A percentile compares a stretch with the other conserved stretches of the same genome.
Evolutionary conservation across 2,329 filamentous ascomycete species (phyloP).

Genomic region (Cytospora schulzeri): DNA sequence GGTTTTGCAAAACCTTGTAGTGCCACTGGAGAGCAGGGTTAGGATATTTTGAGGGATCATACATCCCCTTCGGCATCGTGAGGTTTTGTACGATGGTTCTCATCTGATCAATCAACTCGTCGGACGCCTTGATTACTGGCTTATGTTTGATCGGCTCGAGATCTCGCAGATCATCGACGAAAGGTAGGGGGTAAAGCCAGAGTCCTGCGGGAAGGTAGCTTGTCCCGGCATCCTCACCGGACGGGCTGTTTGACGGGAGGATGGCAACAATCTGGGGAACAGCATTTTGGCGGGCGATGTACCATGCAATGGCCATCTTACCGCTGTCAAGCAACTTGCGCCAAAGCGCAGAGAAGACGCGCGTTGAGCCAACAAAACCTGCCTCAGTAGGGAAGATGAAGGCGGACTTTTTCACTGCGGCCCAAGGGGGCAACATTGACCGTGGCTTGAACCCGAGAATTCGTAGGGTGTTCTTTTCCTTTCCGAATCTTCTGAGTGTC

Average conservation of each 20-base stretch:
- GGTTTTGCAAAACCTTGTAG: conserved; percentile 88
- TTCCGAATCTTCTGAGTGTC: conserved; percentile 75
- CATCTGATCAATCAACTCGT: conserved; percentile 79
- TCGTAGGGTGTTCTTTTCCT: conserved; percentile 72
- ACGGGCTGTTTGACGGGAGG: conserved; percentile 70
- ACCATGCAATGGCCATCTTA: conserved; percentile 89
- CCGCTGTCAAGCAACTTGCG: conserved; percentile 79
- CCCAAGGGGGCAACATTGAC: conserved; percentile 76
- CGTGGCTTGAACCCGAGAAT: conserved; percentile 93
- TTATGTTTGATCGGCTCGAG: conserved; percentile 59
- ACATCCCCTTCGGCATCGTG: conserved; percentile 82
- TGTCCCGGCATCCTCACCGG: conserved; percentile 65
- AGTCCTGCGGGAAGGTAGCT: conserved; percentile 79
- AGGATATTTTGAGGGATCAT: conserved; percentile 84
- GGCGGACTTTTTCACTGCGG: conserved; percentile 79
- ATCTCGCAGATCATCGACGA: conserved; percentile 82
- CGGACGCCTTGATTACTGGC: conserved; percentile 56
- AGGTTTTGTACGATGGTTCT: conserved; percentile 79
- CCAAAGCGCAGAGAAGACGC: conserved; percentile 89
- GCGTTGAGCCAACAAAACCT: conserved; percentile 84
- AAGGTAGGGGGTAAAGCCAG: conserved; percentile 87
- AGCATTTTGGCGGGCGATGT: conserved; percentile 78
- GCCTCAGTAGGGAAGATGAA: conserved; percentile 96
- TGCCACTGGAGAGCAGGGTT: conserved; percentile 97
- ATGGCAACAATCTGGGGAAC: conserved; percentile 80